Conservation (phyloP, 179 eudicot species). For the Actinidia chinensis region DNA sequence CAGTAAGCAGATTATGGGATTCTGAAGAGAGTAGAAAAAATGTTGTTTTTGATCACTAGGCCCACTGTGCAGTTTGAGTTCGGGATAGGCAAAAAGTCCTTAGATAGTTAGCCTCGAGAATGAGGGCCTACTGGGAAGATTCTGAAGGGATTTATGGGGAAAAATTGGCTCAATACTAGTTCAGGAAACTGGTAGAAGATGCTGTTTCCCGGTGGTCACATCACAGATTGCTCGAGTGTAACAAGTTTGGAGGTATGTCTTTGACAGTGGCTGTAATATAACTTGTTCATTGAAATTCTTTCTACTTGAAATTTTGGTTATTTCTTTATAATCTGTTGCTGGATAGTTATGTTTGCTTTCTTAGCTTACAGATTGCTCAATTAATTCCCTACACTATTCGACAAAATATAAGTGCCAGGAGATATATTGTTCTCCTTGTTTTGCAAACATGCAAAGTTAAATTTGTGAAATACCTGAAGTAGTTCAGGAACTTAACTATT, state of each 20-base stretch:
- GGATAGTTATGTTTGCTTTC: neutral
- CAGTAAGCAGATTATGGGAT: constrained; percentile 6
- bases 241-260: constrained; percentile 54
- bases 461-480: neutral
- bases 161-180: constrained; percentile 42
- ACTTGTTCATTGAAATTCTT: constrained; percentile 36
- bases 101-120: constrained; percentile 24
- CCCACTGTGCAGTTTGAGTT: constrained; percentile 34
- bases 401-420: neutral
- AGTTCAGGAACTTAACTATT: neutral
- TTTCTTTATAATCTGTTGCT: constrained; percentile 14
- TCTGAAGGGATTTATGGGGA: constrained; percentile 44
- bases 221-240: constrained; percentile 25
- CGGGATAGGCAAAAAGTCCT: constrained; percentile 40
- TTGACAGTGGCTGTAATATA: constrained; percentile 38
- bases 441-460: neutral
- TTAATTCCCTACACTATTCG: neutral
- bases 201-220: constrained; percentile 34
- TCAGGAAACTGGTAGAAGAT: constrained; percentile 42
- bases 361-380: neutral
- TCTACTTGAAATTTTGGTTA: constrained; percentile 27
- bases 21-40: constrained; percentile 28
- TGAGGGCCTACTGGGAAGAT: constrained; percentile 40
- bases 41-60: constrained; percentile 7
- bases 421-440: neutral